Percentiles rank a stretch among this genome's conserved stretches.
Conservation (phyloP, 345 rosid species). For the Laguncularia racemosa region DNA sequence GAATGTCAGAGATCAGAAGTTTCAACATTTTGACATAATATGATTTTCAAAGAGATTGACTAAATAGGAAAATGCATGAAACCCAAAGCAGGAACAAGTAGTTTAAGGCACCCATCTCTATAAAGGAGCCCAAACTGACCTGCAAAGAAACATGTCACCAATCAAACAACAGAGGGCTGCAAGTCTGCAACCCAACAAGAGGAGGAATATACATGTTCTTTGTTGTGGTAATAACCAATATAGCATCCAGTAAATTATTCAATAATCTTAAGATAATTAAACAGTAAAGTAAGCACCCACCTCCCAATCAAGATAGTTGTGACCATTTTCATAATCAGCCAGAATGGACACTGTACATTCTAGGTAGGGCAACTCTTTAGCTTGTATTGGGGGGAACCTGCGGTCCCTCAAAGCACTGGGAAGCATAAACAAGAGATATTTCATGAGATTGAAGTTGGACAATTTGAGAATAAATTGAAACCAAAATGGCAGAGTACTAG, state of each 20-base stretch:
- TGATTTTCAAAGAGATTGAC: too few species aligned
- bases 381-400: slow-evolving; percentile 89
- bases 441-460: not conserved
- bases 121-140: too few species aligned
- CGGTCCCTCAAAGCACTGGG: slow-evolving; percentile 93
- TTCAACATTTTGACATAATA: too few species aligned
- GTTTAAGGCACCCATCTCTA: too few species aligned
- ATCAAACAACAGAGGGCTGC: too few species aligned
- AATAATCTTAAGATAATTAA: slow-evolving; percentile 1
- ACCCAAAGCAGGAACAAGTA: too few species aligned
- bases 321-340: slow-evolving; percentile 72
- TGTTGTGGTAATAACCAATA: too few species aligned
- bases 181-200: too few species aligned
- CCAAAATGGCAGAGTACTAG: too few species aligned
- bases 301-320: slow-evolving; percentile 95
- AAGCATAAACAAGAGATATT: not conserved
- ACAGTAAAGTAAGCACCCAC: slow-evolving; percentile 21
- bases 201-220: too few species aligned
- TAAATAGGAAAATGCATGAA: too few species aligned
- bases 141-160: too few species aligned
- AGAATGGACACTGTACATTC: slow-evolving; percentile 92
- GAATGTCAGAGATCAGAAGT: slow-evolving; percentile 1
- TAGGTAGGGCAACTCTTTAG: slow-evolving; percentile 80
- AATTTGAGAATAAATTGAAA: not conserved
- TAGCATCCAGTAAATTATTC: not conserved